Base-by-base conservation (phyloP, 2,329 filamentous ascomycete genomes). In the Neofusicoccum sp. region DNA sequence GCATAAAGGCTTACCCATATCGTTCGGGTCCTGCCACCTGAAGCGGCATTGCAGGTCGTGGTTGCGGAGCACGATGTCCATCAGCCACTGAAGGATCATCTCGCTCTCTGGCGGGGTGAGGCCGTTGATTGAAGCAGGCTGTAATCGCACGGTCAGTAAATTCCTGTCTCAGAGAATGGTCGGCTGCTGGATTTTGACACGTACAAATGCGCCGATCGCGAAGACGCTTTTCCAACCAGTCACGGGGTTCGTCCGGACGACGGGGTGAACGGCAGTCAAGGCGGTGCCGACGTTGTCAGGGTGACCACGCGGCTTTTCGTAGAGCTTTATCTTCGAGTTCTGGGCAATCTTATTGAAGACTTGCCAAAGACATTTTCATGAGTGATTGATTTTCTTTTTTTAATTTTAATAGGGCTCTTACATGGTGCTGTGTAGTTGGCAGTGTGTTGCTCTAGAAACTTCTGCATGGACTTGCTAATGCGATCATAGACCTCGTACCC, bases 191-290 rank as follows among this genome's bases (percentile, higher is more conserved):
- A 3, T 14, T 11, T 67, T 58, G 45, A 71, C 16, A 39, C 50
- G 12, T 54, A 54, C 50, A 22, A 41, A 56, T 37, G 50, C 72
- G 0, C 81, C 81, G 11, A 82, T 73, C 3, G 74, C 78, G 61
- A 78, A 86, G 8, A 86, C 73, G 36, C 72, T 64, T 74, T 87
- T 87, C 85, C 86, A 88, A 0, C 85, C 85, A 0, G 86, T 88
- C 0, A 88, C 85, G 0, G 86, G 86, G 66, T 88, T 87, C 1
- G 85, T 88, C 9, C 85, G 79, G 6, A 87, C 78, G 0, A 87
- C 79, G 0, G 85, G 85, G 66, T 87, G 85, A 0, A 80, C 73
- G 0, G 84, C 80, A 16, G 73, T 75, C 12, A 87, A 71, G 1
- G 80, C 75, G 1, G 70, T 70, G 6, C 85, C 85, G 2, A 83